Evolutionary conservation across 768 basidiomycete species (phyloP), one percentile per base, ranked within the genome.

Genomic region (Boletus coccyginus): DNA sequence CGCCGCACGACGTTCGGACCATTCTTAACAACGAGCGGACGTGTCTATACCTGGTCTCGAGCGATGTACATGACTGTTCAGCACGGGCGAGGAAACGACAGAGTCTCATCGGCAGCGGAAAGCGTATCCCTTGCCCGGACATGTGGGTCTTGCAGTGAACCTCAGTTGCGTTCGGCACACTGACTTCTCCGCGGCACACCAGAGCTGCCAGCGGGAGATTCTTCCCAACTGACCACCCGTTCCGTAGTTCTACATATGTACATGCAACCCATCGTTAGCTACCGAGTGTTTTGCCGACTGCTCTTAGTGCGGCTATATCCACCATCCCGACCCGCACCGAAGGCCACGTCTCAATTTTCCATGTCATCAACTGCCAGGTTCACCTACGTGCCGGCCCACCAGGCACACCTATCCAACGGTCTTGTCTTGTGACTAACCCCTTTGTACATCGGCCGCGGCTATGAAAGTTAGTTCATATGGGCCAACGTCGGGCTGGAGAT

Each of bases 131-230:
- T 27, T 27, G 27, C 21, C 21, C 21, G 27, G 27, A 27, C 32
- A 33, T 11, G 32, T 33, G 10, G 32, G 12, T 33, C 12, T 33
- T 33, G 32, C 32, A 27, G 27, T 27, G 27, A 27, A 27, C 27
- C 27, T 27, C 27, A 27, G 27, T 27, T 27, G 27, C 27, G 27
- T 27, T 6, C 27, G 27, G 27, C 27, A 27, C 12, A 33, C 39
- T 42, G 33, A 36, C 43, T 59, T 46, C 52, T 55, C 58, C 58
- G 59, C 52, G 58, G 53, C 59, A 31, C 52, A 33, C 32, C 41
- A 42, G 40, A 43, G 32, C 46, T 12, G 4, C 17, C 36, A 40
- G 24, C 36, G 29, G 11, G 16, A 49, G n/a, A 29, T 16, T 17
- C 13, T 32, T 27, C 38, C 27, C 31, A 31, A 27, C 14, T 45